phyloP scores from a whole-genome alignment of 345 rosid genomes.

The Ceriops decandra region DNA sequence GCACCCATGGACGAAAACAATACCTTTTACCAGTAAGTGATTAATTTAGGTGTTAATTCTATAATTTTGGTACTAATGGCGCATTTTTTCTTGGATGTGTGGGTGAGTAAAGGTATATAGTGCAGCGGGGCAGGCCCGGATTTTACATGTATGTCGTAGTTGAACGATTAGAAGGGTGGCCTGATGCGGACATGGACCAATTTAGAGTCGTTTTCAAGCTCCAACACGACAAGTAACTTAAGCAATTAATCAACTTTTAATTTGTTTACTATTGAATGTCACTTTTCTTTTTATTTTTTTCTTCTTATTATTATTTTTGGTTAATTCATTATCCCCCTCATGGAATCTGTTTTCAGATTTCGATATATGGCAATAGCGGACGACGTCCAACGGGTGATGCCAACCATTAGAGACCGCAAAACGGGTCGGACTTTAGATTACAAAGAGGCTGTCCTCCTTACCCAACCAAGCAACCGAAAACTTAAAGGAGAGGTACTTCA shows the following conservation, averaged over 20 bases:
- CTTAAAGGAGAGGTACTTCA: conserved; percentile 13
- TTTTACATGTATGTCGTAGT: conserved; percentile 15
- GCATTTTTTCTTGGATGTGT: background rate
- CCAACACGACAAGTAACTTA: conserved; percentile 14
- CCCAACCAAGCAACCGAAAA: background rate
- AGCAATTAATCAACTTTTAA: background rate
- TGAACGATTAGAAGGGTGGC: conserved; percentile 24
- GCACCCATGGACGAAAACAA: too few species aligned
- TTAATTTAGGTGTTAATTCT: background rate
- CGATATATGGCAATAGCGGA: conserved; percentile 12
- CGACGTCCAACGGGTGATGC: conserved; percentile 14
- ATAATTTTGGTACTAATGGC: background rate
- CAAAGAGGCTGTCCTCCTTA: conserved; percentile 16
- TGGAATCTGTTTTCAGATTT: conserved; percentile 1
- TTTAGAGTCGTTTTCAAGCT: conserved; percentile 22
- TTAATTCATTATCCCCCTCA: background rate
- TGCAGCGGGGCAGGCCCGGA: conserved; percentile 15
- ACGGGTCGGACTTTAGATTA: background rate
- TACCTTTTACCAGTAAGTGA: background rate
- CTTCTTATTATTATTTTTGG: too few species aligned
- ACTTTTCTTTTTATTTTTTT: too few species aligned
- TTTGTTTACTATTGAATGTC: background rate
- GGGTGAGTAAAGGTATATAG: conserved; percentile 1
- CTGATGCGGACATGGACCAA: conserved; percentile 16
- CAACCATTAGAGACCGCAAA: conserved; percentile 3